Evolutionary conservation across 2,329 filamentous ascomycete species (phyloP), one percentile per base, ranked within the genome.

Genomic region (Cladosporium sp.): DNA sequence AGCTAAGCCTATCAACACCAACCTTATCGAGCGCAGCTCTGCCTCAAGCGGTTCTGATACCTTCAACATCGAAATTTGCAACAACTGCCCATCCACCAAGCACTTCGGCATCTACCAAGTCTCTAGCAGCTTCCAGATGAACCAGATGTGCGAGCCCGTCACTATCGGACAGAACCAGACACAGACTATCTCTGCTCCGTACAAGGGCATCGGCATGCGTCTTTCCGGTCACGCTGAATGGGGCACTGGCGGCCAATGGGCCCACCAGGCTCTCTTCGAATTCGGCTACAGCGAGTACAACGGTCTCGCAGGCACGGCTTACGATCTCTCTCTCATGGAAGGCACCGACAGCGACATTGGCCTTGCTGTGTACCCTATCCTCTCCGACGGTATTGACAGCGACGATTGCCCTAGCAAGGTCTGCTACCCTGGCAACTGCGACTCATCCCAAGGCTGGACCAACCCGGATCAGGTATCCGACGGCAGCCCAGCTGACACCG

Each of bases 401-500:
- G 61, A 31, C 49, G 33, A 52, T 14, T 75, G 73, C 66, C 58
- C 55, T 18, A 62, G 62, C 46, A 74, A 74, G 68, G 69, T 65
- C 37, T 74, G 72, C 64, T 69, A 66, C 23, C 69, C 72, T 21
- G 69, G 67, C 52, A 37, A 69, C 37, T 73, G 70, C 65, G 65
- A 67, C 29, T 33, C 60, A 8, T 52, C 53, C 26, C 68, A 75
- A 40, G 71, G 71, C 23, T 74, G 73, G 72, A 74, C 72, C 40
- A 67, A 70, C 55, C 68, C 71, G 4, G 64, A 70, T 56, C 72
- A 75, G 68, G 50, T 65, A 7, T 44, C 68, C 12, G 56, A 65
- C 35, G 72, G 70, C 5, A 70, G 67, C 57, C 72, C 73, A 8
- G 73, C 73, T 35, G 73, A 75, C 66, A 74, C 72, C 6, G 72